Conservation (phyloP, 2,329 filamentous ascomycete species). For the Fusarium sp. region DNA sequence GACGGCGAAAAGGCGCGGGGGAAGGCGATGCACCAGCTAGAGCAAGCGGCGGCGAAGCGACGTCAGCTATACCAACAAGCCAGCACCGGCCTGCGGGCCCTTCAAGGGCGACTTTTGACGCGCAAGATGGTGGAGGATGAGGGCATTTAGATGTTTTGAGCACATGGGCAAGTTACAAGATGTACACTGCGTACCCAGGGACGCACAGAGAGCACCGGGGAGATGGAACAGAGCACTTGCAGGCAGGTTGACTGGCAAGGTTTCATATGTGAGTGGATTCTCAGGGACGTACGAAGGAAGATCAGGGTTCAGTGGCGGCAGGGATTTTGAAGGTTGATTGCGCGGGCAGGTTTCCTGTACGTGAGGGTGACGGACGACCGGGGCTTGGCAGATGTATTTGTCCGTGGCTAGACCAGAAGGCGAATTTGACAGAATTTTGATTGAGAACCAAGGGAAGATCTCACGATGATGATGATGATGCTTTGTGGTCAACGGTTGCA, state of each 20-base stretch:
- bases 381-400: conserved; percentile 6
- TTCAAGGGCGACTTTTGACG: conserved; percentile 33
- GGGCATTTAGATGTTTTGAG: neutral
- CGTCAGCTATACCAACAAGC: conserved; percentile 29
- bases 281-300: neutral
- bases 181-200: neutral
- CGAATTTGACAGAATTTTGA: neutral
- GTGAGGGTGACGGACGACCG: neutral
- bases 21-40: conserved; percentile 9
- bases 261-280: neutral
- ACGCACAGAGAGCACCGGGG: neutral
- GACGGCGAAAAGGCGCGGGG: conserved; percentile 3
- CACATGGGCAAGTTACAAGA: neutral
- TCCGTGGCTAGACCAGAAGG: neutral
- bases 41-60: conserved; percentile 23
- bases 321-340: conserved; percentile 23
- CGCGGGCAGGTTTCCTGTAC: conserved; percentile 16
- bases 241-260: neutral
- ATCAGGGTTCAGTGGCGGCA: conserved; percentile 32
- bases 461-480: conserved; percentile 11
- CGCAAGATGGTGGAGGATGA: neutral
- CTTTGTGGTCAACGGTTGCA: neutral
- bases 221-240: neutral
- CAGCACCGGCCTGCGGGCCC: conserved; percentile 31
- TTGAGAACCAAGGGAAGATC: conserved; percentile 9